Evolutionary conservation across 2,329 filamentous ascomycete genomes (phyloP).

Genomic region (Trichoderma cornu-damae): DNA sequence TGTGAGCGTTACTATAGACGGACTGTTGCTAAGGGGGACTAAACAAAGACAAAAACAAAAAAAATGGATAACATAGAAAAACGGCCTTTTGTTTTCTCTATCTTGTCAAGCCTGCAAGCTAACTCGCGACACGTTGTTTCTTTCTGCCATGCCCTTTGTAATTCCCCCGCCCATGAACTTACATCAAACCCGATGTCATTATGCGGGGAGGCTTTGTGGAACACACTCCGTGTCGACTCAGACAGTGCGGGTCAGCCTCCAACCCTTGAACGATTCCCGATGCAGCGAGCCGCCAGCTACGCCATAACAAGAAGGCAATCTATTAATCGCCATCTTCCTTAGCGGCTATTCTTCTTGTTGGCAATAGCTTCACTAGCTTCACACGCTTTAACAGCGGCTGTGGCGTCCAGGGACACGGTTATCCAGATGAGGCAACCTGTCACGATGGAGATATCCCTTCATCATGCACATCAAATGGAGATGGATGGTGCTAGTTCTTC

Average conservation of each 20-base stretch:
- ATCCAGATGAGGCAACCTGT: background rate
- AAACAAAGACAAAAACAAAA: too few relatives aligned
- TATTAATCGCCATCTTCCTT: background rate
- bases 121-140: background rate
- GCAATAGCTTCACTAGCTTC: background rate
- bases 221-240: conserved; percentile 20
- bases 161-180: background rate
- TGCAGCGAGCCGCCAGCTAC: conserved; percentile 4
- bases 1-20: background rate
- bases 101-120: background rate
- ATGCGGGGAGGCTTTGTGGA: conserved; percentile 17
- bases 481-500: background rate
- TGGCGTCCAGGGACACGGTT: background rate
- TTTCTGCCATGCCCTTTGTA: background rate
- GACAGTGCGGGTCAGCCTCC: conserved; percentile 3
- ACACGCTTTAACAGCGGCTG: background rate
- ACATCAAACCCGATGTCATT: background rate
- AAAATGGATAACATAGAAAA: too few relatives aligned
- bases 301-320: conserved; percentile 11
- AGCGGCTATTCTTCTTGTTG: background rate
- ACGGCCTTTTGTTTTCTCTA: background rate
- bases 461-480: background rate
- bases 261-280: conserved; percentile 6
- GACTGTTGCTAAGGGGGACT: background rate
- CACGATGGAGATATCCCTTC: background rate